phyloP scores from a whole-genome alignment of 2,329 filamentous ascomycete species.

The Phialophora tarda region DNA sequence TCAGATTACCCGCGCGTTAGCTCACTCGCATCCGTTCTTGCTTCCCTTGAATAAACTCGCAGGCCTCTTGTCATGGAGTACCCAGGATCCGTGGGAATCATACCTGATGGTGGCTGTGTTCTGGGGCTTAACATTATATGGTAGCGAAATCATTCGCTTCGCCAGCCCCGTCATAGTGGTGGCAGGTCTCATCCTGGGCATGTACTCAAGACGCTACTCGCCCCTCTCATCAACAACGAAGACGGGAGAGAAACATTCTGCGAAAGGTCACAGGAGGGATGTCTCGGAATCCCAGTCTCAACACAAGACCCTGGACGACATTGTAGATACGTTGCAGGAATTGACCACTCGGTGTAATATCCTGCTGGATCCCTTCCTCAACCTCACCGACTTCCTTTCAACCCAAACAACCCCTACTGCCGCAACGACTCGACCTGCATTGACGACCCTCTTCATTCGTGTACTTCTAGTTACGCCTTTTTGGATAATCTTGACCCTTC shows the following conservation, averaged over 20 bases:
- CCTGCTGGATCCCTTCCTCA: conserved; percentile 83
- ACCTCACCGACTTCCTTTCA: conserved; percentile 89
- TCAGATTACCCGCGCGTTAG: conserved; percentile 89
- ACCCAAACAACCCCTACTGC: conserved; percentile 89
- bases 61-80: conserved; percentile 91
- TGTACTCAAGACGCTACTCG: conserved; percentile 90
- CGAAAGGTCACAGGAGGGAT: conserved; percentile 54
- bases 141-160: conserved; percentile 78
- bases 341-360: conserved; percentile 93
- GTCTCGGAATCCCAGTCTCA: conserved; percentile 66
- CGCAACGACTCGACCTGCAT: conserved; percentile 84
- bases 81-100: conserved; percentile 93
- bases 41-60: conserved; percentile 83
- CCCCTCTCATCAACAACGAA: conserved; percentile 85
- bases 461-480: conserved; percentile 86
- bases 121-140: conserved; percentile 86
- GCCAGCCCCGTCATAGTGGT: conserved; percentile 85
- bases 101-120: conserved; percentile 85
- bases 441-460: conserved; percentile 87
- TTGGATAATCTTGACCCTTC: conserved; percentile 82
- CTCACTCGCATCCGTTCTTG: conserved; percentile 94
- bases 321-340: conserved; percentile 88
- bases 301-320: conserved; percentile 95
- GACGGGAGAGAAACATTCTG: conserved; percentile 65
- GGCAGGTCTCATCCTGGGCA: conserved; percentile 78